Conservation (phyloP, 345 rosid species). For the Eucalyptus camaldulensis region DNA sequence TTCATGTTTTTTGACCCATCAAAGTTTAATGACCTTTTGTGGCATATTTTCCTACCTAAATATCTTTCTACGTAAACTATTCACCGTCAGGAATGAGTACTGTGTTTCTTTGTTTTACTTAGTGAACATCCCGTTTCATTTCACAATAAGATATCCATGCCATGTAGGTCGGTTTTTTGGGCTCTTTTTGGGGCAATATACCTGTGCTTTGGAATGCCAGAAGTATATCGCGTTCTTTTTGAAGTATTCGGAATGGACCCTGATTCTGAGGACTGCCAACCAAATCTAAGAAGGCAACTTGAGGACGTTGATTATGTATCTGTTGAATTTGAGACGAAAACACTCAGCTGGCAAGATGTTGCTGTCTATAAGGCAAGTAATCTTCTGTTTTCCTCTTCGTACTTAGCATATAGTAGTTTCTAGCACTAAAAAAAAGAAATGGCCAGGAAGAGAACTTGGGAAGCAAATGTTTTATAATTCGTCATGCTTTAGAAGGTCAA, state of each 20-base stretch:
- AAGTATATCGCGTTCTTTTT: slow-evolving; percentile 86
- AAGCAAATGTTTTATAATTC: background rate
- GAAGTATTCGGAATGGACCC: slow-evolving; percentile 99
- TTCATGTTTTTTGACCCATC: background rate
- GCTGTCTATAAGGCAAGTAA: slow-evolving; percentile 64
- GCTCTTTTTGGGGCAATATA: slow-evolving; percentile 95
- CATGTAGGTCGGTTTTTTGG: slow-evolving; percentile 79
- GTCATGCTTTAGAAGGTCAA: background rate
- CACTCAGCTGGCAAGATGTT: slow-evolving; percentile 85
- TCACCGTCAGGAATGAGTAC: background rate
- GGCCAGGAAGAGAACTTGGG: background rate
- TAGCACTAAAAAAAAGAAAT: background rate
- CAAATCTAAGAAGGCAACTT: slow-evolving; percentile 83
- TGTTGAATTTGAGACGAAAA: slow-evolving; percentile 77
- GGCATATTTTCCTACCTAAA: background rate
- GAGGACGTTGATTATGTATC: slow-evolving; percentile 95
- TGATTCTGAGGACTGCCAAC: slow-evolving; percentile 86
- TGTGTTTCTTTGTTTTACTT: background rate
- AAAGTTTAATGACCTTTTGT: background rate
- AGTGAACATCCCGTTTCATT: background rate
- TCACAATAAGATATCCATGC: background rate
- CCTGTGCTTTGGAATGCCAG: slow-evolving; percentile 92
- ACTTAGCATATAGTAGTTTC: background rate
- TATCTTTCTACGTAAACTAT: background rate
- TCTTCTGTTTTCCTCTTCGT: background rate